These are phyloP conservation scores for Aureobasidium leucospermi DNA, from an alignment of 2,329 filamentous ascomycete genomes.

Conservation along the genomic window DNA sequence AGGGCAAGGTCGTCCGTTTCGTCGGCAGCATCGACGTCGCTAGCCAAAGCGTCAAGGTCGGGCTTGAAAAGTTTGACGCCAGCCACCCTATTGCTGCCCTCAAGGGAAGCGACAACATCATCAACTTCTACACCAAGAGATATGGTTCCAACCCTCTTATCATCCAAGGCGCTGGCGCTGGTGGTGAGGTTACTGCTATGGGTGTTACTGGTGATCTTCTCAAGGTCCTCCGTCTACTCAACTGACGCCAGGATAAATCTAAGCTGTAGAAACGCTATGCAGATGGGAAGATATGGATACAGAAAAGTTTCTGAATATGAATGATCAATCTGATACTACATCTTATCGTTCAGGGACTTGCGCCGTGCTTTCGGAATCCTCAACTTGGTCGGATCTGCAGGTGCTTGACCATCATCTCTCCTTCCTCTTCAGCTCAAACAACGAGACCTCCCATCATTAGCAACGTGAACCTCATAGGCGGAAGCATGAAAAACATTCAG, in stretches of 20 bases:
- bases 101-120: conserved; percentile 98
- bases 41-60: conserved; percentile 80
- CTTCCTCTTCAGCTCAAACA: no score
- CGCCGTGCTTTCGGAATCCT: no score
- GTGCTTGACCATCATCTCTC: no score
- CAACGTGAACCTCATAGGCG: no score
- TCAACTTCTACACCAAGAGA: conserved; percentile 94
- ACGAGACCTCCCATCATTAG: no score
- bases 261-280: neutral
- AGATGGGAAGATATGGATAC: neutral
- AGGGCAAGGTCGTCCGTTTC: conserved; percentile 88
- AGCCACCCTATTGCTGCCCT: conserved; percentile 87
- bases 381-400: no score
- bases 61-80: conserved; percentile 73
- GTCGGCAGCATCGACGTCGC: conserved; percentile 86
- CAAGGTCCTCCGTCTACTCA: conserved; percentile 71
- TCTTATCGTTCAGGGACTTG: no score
- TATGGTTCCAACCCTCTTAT: conserved; percentile 89
- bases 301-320: neutral
- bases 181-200: conserved; percentile 95
- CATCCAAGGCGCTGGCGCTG: conserved; percentile 85
- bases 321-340: neutral
- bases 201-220: conserved; percentile 89
- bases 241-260: conserved; percentile 13
- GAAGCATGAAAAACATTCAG: neutral